Conservation (phyloP, 2,329 filamentous ascomycete species). For the Botrytis elliptica region DNA sequence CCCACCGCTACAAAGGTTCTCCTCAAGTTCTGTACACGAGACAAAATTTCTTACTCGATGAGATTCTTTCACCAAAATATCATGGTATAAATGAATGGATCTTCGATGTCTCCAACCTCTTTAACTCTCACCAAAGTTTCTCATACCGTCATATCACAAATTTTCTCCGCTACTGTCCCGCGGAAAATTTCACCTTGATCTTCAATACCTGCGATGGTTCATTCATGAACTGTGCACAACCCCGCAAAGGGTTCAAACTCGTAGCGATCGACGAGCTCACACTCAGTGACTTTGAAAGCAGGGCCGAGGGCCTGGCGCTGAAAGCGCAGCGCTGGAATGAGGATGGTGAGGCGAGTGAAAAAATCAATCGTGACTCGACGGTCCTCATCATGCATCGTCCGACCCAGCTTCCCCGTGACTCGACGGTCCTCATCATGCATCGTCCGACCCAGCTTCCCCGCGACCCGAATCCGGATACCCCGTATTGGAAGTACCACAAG, state of each 20-base stretch:
- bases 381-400: background rate
- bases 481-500: background rate
- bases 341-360: background rate
- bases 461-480: background rate
- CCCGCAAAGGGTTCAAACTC: background rate
- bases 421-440: background rate
- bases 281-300: background rate
- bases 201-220: background rate
- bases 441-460: background rate
- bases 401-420: background rate
- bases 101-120: background rate
- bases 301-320: rapidly evolving
- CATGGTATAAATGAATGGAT: background rate
- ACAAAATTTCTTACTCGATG: background rate
- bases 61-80: background rate
- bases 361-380: background rate
- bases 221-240: background rate
- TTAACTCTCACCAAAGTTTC: background rate
- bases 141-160: background rate
- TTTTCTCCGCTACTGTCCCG: background rate
- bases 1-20: background rate
- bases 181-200: background rate
- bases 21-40: background rate
- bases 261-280: rapidly evolving
- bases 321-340: background rate